A percentile compares a stretch with the other conserved stretches of the same genome.
Conservation (phyloP, 495 filamentous ascomycete species). For the Lindgomyces ingoldianus region DNA sequence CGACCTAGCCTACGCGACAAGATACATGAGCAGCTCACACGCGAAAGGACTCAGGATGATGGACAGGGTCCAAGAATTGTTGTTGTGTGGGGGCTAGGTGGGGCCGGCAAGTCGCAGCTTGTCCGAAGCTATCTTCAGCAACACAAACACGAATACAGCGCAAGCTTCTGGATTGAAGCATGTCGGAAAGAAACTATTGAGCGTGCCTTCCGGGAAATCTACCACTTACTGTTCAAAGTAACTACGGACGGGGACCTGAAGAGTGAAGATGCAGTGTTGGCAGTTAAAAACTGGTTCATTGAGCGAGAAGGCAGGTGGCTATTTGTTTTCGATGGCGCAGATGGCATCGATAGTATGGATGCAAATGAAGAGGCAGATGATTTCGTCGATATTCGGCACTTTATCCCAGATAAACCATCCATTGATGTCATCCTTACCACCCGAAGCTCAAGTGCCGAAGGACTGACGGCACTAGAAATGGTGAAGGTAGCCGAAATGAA, state of each 20-base stretch:
- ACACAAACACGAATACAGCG: slow-evolving; percentile 23
- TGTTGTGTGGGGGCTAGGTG: slow-evolving; percentile 37
- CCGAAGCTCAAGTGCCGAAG: slow-evolving; percentile 14
- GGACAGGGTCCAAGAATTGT: neutral
- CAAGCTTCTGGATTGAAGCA: slow-evolving; percentile 37
- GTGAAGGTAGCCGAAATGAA: slow-evolving; percentile 22
- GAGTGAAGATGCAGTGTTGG: slow-evolving; percentile 18
- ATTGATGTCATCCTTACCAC: slow-evolving; percentile 20
- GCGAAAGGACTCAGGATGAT: neutral
- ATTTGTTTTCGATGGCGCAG: slow-evolving; percentile 24
- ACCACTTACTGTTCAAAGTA: slow-evolving; percentile 9
- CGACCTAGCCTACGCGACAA: slow-evolving; percentile 8
- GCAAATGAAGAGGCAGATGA: neutral
- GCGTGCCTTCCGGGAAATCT: slow-evolving; percentile 18
- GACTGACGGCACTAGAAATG: slow-evolving; percentile 9
- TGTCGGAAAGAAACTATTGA: slow-evolving; percentile 33
- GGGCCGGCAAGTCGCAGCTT: slow-evolving; percentile 38
- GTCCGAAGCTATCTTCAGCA: slow-evolving; percentile 26
- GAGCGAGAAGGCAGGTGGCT: slow-evolving; percentile 20
- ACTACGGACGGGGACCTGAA: neutral
- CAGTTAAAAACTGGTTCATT: slow-evolving; percentile 25
- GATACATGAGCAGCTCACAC: too few species aligned
- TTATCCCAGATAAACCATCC: slow-evolving; percentile 17
- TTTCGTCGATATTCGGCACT: slow-evolving; percentile 19
- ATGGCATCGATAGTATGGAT: slow-evolving; percentile 1